Evolutionary conservation across 2,329 filamentous ascomycete genomes (phyloP).

Genomic region (Magnaporthiopsis incrustans): DNA sequence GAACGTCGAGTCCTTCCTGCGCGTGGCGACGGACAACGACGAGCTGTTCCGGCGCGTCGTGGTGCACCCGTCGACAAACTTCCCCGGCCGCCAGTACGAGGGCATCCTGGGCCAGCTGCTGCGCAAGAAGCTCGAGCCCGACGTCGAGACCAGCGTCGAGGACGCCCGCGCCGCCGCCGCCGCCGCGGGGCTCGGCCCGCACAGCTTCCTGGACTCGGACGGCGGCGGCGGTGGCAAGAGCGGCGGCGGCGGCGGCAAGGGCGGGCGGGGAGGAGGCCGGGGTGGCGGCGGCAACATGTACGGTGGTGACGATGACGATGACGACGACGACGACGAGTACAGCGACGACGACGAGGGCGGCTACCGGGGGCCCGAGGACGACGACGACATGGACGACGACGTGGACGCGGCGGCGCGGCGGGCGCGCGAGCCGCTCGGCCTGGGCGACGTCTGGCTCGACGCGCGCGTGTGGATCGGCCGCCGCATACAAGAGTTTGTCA

Average conservation of each 20-base stretch:
- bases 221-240: conserved; percentile 12
- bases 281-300: conserved; percentile 29
- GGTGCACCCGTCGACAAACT: conserved; percentile 69
- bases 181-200: conserved; percentile 20
- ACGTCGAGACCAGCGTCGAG: conserved; percentile 65
- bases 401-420: conserved; percentile 20
- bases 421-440: conserved; percentile 21
- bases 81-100: conserved; percentile 61
- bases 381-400: conserved; percentile 26
- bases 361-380: conserved; percentile 16
- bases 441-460: conserved; percentile 30
- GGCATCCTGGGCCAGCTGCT: conserved; percentile 60
- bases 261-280: conserved; percentile 9
- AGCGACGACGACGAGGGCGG: conserved; percentile 30
- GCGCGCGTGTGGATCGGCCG: conserved; percentile 22
- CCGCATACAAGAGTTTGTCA: conserved; percentile 28
- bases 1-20: conserved; percentile 60
- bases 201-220: conserved; percentile 18
- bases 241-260: conserved; percentile 11
- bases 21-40: conserved; percentile 55
- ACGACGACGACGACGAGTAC: conserved; percentile 21
- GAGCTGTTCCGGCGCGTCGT: conserved; percentile 63
- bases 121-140: conserved; percentile 76
- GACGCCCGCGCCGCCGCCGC: conserved; percentile 45
- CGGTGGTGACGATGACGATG: conserved; percentile 14